Evolutionary conservation across 495 filamentous ascomycete species (phyloP).

Genomic region (Penicillium antarcticum): DNA sequence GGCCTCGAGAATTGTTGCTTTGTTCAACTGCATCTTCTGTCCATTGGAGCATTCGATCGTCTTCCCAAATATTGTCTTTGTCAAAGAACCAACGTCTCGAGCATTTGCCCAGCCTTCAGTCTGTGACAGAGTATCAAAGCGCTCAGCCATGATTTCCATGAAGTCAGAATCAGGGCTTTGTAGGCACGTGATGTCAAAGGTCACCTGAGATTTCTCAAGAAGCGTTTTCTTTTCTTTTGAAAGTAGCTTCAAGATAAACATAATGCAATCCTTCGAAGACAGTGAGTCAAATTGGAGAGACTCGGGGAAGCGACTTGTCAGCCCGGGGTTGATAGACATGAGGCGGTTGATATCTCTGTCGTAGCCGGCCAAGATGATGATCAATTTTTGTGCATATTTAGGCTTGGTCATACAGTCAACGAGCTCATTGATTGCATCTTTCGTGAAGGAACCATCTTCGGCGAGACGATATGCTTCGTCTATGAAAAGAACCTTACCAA

Average conservation of each 20-base stretch:
- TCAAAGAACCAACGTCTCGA: slow-evolving; percentile 58
- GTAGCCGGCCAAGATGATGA: slow-evolving; percentile 76
- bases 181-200: slow-evolving; percentile 38
- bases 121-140: slow-evolving; percentile 40
- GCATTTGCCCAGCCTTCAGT: slow-evolving; percentile 66
- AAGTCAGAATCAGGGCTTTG: slow-evolving; percentile 18
- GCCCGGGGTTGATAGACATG: slow-evolving; percentile 51
- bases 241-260: slow-evolving; percentile 30
- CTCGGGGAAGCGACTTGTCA: slow-evolving; percentile 52
- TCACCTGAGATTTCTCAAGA: slow-evolving; percentile 12
- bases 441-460: slow-evolving; percentile 54
- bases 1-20: slow-evolving; percentile 32
- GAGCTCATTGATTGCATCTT: slow-evolving; percentile 72
- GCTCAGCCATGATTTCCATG: slow-evolving; percentile 18
- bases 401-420: slow-evolving; percentile 66
- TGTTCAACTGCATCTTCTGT: slow-evolving; percentile 21
- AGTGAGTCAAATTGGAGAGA: slow-evolving; percentile 42
- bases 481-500: slow-evolving; percentile 61
- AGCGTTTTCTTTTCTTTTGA: slow-evolving; percentile 13
- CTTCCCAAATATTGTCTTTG: slow-evolving; percentile 48
- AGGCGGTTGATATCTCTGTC: slow-evolving; percentile 65
- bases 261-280: slow-evolving; percentile 37
- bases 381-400: slow-evolving; percentile 57
- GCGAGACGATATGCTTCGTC: slow-evolving; percentile 61
- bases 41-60: slow-evolving; percentile 25